These are phyloP conservation scores for Moesziomyces globuligerus DNA, from an alignment of 1,284 basidiomycete genomes.

Conservation along the genomic window DNA sequence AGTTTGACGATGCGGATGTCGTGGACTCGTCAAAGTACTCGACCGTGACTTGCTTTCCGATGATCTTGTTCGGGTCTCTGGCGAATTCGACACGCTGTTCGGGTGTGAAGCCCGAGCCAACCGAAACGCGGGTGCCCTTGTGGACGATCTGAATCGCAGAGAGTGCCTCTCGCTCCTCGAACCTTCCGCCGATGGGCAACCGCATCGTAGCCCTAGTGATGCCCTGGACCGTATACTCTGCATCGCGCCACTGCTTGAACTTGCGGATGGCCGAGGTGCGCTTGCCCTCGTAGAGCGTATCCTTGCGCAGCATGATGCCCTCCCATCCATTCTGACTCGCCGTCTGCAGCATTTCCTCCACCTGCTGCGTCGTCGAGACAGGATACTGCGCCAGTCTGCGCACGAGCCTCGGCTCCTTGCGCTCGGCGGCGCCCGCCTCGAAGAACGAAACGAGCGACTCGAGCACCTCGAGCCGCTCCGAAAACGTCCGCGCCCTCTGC, in stretches of 20 bases:
- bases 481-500: constrained; percentile 11
- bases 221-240: constrained; percentile 46
- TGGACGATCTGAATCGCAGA: constrained; percentile 45
- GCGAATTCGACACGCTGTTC: constrained; percentile 50
- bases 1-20: constrained; percentile 5
- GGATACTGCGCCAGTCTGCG: constrained; percentile 39
- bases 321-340: constrained; percentile 50
- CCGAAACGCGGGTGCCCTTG: constrained; percentile 39
- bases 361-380: constrained; percentile 9
- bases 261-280: constrained; percentile 50
- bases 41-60: constrained; percentile 54
- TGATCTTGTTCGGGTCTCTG: constrained; percentile 32
- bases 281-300: constrained; percentile 50
- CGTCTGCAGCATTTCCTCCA: constrained; percentile 18
- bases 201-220: constrained; percentile 47
- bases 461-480: constrained; percentile 25
- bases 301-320: constrained; percentile 49
- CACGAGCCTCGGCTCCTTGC: constrained; percentile 12
- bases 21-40: constrained; percentile 46
- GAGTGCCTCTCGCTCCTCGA: constrained; percentile 38
- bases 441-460: constrained; percentile 25
- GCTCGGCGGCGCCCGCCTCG: constrained; percentile 5
- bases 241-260: constrained; percentile 53
- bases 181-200: constrained; percentile 43
- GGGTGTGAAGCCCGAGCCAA: constrained; percentile 52